Percentiles rank a stretch among this genome's conserved stretches.
These are phyloP conservation scores for Teratosphaeria gauchensis DNA, from an alignment of 2,329 filamentous ascomycete genomes.

Conservation along the genomic window DNA sequence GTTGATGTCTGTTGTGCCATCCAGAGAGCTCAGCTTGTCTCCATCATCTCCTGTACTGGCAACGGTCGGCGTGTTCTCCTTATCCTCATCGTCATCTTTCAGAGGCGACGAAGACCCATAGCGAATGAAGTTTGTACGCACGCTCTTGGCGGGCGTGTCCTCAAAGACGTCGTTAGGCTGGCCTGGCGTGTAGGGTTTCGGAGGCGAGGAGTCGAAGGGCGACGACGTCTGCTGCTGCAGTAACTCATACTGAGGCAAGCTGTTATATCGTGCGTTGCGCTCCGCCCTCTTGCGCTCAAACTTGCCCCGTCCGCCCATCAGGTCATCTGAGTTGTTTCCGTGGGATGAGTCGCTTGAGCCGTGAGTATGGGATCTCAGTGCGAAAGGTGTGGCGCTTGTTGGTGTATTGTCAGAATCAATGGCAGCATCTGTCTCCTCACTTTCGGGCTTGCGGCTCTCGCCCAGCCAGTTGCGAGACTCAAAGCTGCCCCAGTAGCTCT, in stretches of 20 bases:
- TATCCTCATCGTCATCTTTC: not conserved
- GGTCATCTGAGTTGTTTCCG: not conserved
- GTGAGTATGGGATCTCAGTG: too few species aligned
- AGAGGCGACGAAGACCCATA: not conserved
- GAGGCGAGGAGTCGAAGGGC: not conserved
- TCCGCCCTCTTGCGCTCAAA: constrained; percentile 18
- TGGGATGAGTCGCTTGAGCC: not conserved
- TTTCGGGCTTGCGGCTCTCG: not conserved
- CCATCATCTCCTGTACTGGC: not conserved
- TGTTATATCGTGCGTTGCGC: constrained; percentile 20
- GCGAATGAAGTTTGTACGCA: not conserved
- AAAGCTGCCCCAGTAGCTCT: not conserved
- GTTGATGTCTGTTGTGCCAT: not conserved
- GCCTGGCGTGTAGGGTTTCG: not conserved
- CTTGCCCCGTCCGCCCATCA: constrained; percentile 15
- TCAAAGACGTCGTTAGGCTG: not conserved
- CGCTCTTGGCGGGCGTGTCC: not conserved
- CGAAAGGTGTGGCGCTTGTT: not conserved
- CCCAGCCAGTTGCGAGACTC: not conserved
- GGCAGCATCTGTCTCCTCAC: not conserved
- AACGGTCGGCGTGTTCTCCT: not conserved
- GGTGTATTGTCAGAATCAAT: not conserved
- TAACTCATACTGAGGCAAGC: constrained; percentile 4
- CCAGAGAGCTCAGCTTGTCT: too few species aligned
- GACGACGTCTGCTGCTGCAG: not conserved